Base-by-base conservation (phyloP, 768 basidiomycete genomes). In the Atractiella rhizophila region DNA sequence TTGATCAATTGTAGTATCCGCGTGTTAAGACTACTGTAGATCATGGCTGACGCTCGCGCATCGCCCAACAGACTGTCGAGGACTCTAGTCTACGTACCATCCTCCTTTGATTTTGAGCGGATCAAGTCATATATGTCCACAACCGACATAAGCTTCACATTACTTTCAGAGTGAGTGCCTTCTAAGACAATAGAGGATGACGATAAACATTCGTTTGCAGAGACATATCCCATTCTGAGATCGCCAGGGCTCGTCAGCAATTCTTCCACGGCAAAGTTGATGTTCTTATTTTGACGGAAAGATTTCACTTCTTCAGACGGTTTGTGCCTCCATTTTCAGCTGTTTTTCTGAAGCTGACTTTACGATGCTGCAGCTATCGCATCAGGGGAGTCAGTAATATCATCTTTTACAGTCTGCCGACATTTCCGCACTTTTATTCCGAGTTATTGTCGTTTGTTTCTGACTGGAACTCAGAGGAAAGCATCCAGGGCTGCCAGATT, bases 271-370 rank as follows among this genome's bases (percentile, higher is more conserved):
- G 79, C 30, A 73, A 75, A 51, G 81, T 75, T 49, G 64, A 76
- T 0, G 81, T 96, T 64, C 58, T 98, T 24, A 66, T 96, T 47
- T 65, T 94, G 54, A 88, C 79, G 51, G 91, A 98, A 56, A 72
- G 91, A n/a, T 96, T 94, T 66, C 86, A 98, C 59, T 98, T 96
- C 59, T 94, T 82, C 66, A 71, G 80, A 48, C 65, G 83, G 76
- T 74, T 32, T 32, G 63, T 56, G 3, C 1, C 20, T 33, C 9
- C 28, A 28, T 18, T 13, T 23, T 39, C 7, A 29, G 4, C 32
- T 47, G 16, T 23, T 18, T 32, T 31, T 16, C 39, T 16, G 19
- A 37, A 16, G 19, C 23, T 38, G 27, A 24, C 18, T 30, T 12
- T 37, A 35, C 8, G 12, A 9, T 33, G 41, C 15, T 4, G 16